phyloP scores from a whole-genome alignment of 805 yeast species.

The Teunomyces kruisii region DNA sequence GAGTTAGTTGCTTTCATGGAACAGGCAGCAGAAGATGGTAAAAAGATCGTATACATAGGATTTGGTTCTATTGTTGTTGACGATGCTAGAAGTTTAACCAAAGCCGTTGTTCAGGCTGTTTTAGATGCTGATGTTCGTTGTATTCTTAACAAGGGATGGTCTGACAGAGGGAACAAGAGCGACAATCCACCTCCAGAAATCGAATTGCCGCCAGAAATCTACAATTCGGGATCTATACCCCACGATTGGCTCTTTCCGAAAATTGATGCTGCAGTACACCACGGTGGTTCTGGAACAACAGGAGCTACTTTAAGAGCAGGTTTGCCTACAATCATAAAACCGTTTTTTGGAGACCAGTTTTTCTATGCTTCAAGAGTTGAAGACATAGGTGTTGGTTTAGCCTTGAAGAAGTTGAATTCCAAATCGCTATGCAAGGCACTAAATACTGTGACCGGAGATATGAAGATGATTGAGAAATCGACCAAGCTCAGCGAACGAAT shows the following conservation, averaged over 20 bases:
- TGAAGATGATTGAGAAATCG: conserved; percentile 69
- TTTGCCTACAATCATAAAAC: conserved; percentile 85
- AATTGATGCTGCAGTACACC: conserved; percentile 93
- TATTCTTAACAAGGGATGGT: conserved; percentile 92
- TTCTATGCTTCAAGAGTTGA: conserved; percentile 87
- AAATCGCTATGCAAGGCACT: conserved; percentile 66
- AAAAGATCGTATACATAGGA: conserved; percentile 86
- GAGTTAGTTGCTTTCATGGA: conserved; percentile 58
- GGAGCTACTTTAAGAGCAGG: conserved; percentile 90
- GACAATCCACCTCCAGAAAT: conserved; percentile 31
- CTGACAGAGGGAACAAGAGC: conserved; percentile 59
- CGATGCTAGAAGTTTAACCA: conserved; percentile 74
- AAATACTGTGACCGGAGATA: conserved; percentile 63
- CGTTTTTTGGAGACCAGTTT: conserved; percentile 95
- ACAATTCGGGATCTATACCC: conserved; percentile 70
- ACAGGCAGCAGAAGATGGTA: conserved; percentile 56
- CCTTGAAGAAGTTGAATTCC: conserved; percentile 65
- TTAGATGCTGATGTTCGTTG: conserved; percentile 79
- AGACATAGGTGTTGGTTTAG: conserved; percentile 83
- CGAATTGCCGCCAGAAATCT: conserved; percentile 65
- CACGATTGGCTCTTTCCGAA: conserved; percentile 94
- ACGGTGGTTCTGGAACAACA: conserved; percentile 96
- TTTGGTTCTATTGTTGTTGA: conserved; percentile 94
- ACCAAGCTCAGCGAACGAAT: conserved; percentile 60
- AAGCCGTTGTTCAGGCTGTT: conserved; percentile 78